Evolutionary conservation across 768 basidiomycete genomes (phyloP), one percentile per base, ranked within the genome.

Genomic region (Cystobasidium onofrii): DNA sequence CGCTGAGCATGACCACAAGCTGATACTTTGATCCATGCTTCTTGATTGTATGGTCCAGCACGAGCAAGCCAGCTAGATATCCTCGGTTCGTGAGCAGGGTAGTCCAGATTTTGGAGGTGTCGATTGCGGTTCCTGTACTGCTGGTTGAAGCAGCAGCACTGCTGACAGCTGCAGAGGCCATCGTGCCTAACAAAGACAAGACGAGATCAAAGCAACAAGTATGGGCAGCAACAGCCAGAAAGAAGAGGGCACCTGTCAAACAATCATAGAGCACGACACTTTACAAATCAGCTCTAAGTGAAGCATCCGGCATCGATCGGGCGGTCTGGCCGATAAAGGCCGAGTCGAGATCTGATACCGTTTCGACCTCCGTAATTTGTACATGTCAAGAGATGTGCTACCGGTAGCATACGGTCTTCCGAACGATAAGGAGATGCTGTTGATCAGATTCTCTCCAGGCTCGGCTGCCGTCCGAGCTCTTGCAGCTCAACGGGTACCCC

Each of bases 1-100:
- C 83, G 0, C 89, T 89, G 54, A 85, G 84, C 88, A 91, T 89
- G 46, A 88, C 88, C 34, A 91, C 83, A 13, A 92, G 83, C 17
- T 89, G 87, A 80, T 90, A 90, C 74, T 83, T 83, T n/a, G 88
- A 87, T 20, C 83, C 81, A 36, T 87, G 86, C 15, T 83, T 74
- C 60, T 83, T 83, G 44, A 89, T 82, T 31, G 85, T 84, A 75
- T 86, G 78, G 69, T 86, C 81, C 27, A 89, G 80, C 17, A 88
- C 86, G 54, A 89, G 83, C 15, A 86, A 81, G 3, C 88, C 88
- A 76, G 86, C 81, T 34, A 88, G 81, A 78, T 89, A 88, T 61
- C 80, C 80, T n/a, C 82, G 80, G 75, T 86, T 88, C 39, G 92
- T 92, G 78, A 93, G 83, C 71, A 94, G 83, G 20, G 90, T 91